Conservation (phyloP, 2,329 filamentous ascomycete species). For the Trichoderma arundinaceum region DNA sequence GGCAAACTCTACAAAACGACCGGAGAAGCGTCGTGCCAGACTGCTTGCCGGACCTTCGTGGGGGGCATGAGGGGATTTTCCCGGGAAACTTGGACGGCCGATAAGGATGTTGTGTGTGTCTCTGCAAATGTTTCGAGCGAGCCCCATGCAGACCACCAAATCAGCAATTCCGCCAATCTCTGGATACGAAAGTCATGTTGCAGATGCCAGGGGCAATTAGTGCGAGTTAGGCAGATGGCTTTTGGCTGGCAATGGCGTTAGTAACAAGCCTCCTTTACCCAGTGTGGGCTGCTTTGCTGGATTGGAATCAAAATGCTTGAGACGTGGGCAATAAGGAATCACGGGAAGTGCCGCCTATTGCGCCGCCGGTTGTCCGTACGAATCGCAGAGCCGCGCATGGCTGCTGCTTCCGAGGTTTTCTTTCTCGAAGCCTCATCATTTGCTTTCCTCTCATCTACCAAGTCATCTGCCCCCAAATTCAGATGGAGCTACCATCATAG, state of each 20-base stretch:
- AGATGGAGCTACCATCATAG: background rate
- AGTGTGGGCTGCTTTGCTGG: background rate
- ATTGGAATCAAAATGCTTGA: background rate
- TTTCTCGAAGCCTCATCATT: background rate
- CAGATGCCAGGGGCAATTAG: slow-evolving; percentile 24
- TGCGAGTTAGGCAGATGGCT: slow-evolving; percentile 2
- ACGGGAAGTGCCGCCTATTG: slow-evolving; percentile 21
- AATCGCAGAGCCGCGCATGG: background rate
- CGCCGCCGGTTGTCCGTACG: slow-evolving; percentile 1
- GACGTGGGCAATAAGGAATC: background rate
- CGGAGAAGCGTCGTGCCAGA: background rate
- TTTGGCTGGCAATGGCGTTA: slow-evolving; percentile 6
- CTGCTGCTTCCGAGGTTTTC: background rate
- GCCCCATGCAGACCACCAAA: background rate
- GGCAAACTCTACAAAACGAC: background rate
- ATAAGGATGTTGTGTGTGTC: background rate
- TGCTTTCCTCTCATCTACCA: background rate
- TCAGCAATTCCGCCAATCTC: slow-evolving; percentile 6
- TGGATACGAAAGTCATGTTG: slow-evolving; percentile 20
- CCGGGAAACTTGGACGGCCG: background rate
- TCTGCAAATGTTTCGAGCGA: background rate
- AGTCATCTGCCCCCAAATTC: too few species aligned
- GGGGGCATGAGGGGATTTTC: background rate
- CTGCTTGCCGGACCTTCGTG: background rate
- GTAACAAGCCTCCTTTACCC: slow-evolving; percentile 7